Conservation (phyloP, 2,329 filamentous ascomycete species). For the Aureobasidium sp. region DNA sequence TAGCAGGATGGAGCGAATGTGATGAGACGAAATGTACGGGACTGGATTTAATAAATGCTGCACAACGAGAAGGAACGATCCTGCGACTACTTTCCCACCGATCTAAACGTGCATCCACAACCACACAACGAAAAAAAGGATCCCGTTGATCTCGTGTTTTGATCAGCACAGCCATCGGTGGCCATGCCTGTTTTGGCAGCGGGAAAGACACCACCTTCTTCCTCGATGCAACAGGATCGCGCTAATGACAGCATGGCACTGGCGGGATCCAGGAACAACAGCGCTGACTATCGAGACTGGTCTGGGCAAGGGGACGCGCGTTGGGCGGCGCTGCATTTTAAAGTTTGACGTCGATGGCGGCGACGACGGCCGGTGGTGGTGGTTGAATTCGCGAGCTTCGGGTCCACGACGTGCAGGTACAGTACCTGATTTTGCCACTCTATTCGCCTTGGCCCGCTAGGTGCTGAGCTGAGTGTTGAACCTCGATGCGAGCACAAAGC, state of each 20-base stretch:
- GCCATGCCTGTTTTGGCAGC: background rate
- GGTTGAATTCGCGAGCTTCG: background rate
- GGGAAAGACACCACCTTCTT: background rate
- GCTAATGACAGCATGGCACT: slow-evolving; percentile 4
- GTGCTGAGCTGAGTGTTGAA: background rate
- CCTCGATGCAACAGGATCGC: background rate
- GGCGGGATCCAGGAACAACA: background rate
- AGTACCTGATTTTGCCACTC: slow-evolving; percentile 4
- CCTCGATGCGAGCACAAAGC: background rate
- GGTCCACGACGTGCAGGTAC: background rate
- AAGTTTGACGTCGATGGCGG: background rate
- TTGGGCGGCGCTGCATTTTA: background rate
- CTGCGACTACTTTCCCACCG: slow-evolving; percentile 7
- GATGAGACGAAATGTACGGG: background rate
- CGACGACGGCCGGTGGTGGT: background rate
- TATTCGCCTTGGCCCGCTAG: background rate
- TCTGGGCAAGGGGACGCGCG: slow-evolving; percentile 5
- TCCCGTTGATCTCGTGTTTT: background rate
- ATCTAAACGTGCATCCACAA: slow-evolving; percentile 1
- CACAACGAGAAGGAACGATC: slow-evolving; percentile 8
- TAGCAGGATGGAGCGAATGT: background rate
- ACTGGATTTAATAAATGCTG: background rate
- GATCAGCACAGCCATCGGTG: background rate
- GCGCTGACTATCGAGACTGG: background rate
- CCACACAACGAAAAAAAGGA: slow-evolving; percentile 6